Evolutionary conservation across 2,329 filamentous ascomycete species (phyloP).

Genomic region (Chrysoporthe austroafricana): DNA sequence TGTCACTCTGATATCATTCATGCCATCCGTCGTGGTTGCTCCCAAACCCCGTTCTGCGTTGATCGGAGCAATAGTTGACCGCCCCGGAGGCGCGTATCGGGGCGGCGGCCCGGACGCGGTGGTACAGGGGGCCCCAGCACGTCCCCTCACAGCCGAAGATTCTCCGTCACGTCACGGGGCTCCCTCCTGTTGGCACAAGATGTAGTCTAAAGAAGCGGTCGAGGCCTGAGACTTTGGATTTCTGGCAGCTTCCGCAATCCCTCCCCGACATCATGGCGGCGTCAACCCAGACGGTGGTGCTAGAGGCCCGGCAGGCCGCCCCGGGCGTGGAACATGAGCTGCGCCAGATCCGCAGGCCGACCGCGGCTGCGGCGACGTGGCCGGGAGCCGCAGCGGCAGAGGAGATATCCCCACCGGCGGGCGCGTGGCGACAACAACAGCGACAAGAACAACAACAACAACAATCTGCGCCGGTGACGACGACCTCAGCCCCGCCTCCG

Average conservation of each 20-base stretch:
- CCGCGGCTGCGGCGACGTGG: not conserved
- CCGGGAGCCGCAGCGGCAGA: not conserved
- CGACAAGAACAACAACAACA: not conserved
- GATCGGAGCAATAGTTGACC: not conserved
- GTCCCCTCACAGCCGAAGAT: slow-evolving; percentile 1
- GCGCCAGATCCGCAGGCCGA: slow-evolving; percentile 5
- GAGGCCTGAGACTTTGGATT: no score
- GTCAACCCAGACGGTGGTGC: slow-evolving; percentile 7
- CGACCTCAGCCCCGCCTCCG: not conserved
- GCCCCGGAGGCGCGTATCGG: not conserved
- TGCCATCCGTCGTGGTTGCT: not conserved
- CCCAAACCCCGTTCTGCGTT: not conserved
- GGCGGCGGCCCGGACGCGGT: not conserved
- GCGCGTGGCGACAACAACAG: not conserved
- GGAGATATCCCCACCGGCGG: not conserved
- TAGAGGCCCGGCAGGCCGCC: not conserved
- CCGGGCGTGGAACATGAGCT: slow-evolving; percentile 6
- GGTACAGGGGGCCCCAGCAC: not conserved
- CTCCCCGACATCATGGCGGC: slow-evolving; percentile 4
- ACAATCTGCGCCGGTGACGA: not conserved
- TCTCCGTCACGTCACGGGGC: not conserved
- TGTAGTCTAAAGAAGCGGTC: not conserved
- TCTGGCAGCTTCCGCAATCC: not conserved
- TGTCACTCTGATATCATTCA: not conserved
- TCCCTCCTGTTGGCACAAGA: not conserved